A percentile compares a stretch with the other conserved stretches of the same genome.
phyloP scores from a whole-genome alignment of 768 basidiomycete genomes.

The Naematelia encephala region DNA sequence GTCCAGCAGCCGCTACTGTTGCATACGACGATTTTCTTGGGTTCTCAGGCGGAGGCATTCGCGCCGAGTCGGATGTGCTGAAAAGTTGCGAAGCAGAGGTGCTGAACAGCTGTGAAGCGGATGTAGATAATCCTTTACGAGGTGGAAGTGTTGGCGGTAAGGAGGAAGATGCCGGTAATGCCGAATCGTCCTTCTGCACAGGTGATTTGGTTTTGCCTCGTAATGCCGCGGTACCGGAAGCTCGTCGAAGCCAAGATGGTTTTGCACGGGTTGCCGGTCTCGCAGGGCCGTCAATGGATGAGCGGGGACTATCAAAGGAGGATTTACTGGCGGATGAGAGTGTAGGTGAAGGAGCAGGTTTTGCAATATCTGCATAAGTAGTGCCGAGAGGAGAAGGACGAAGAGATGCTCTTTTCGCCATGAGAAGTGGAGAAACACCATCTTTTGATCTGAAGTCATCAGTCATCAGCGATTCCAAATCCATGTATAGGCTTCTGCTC shows the following conservation, averaged over 20 bases:
- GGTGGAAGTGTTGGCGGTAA: slow-evolving; percentile 36
- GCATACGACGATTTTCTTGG: slow-evolving; percentile 29
- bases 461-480: background rate
- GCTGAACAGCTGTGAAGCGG: background rate
- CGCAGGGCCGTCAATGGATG: slow-evolving; percentile 14
- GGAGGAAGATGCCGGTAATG: slow-evolving; percentile 22
- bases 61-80: background rate
- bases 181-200: slow-evolving; percentile 17
- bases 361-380: slow-evolving; percentile 35
- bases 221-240: slow-evolving; percentile 26
- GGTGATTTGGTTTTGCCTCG: slow-evolving; percentile 35
- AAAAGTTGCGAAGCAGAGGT: background rate
- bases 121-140: slow-evolving; percentile 15
- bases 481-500: background rate
- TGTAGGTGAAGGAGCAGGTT: slow-evolving; percentile 14
- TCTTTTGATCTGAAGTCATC: background rate
- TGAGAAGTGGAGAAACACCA: slow-evolving; percentile 20
- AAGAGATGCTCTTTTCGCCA: slow-evolving; percentile 36
- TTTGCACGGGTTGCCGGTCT: slow-evolving; percentile 34
- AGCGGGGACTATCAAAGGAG: slow-evolving; percentile 16
- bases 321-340: slow-evolving; percentile 3
- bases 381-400: slow-evolving; percentile 37
- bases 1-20: slow-evolving; percentile 19
- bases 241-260: slow-evolving; percentile 40
- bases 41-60: slow-evolving; percentile 14